phyloP scores from a whole-genome alignment of 2,329 filamentous ascomycete genomes.

The Colletotrichum kahawae region DNA sequence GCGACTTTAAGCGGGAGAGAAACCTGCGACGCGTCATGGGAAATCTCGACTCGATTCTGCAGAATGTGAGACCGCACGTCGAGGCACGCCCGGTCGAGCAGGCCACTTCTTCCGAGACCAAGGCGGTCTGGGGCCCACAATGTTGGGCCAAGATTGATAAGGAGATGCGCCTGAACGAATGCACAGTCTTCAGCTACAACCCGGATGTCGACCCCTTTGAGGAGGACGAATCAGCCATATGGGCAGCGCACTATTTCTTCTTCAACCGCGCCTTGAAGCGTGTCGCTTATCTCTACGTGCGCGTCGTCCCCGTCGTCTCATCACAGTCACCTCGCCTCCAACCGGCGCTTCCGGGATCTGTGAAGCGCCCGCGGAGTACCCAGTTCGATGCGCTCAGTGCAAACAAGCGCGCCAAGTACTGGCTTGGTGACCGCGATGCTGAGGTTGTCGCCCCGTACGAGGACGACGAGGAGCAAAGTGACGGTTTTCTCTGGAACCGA shows the following conservation, averaged over 20 bases:
- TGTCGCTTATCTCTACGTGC: constrained; percentile 91
- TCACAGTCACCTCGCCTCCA: constrained; percentile 45
- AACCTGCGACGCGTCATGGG: constrained; percentile 83
- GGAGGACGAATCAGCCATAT: constrained; percentile 91
- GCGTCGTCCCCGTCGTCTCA: constrained; percentile 81
- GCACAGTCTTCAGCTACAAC: constrained; percentile 86
- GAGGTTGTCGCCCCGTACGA: constrained; percentile 50
- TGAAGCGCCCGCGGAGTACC: constrained; percentile 31
- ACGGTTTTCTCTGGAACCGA: constrained; percentile 61
- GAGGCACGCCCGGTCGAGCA: constrained; percentile 48
- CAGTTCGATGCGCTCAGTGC: constrained; percentile 51
- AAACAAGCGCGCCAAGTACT: constrained; percentile 84
- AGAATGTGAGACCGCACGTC: constrained; percentile 77
- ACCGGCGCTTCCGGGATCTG: constrained; percentile 25
- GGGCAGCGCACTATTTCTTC: constrained; percentile 96
- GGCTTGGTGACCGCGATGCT: constrained; percentile 75
- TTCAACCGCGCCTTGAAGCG: constrained; percentile 93
- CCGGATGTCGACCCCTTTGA: constrained; percentile 91
- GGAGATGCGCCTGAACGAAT: constrained; percentile 91
- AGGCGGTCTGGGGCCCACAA: constrained; percentile 78
- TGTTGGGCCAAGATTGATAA: constrained; percentile 95
- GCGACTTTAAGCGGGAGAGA: constrained; percentile 87
- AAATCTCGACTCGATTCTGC: constrained; percentile 84
- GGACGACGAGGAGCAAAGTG: constrained; percentile 54
- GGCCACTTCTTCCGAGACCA: constrained; percentile 41